Conservation (phyloP, 2,329 filamentous ascomycete genomes). For the Hyphodiscus sp. region DNA sequence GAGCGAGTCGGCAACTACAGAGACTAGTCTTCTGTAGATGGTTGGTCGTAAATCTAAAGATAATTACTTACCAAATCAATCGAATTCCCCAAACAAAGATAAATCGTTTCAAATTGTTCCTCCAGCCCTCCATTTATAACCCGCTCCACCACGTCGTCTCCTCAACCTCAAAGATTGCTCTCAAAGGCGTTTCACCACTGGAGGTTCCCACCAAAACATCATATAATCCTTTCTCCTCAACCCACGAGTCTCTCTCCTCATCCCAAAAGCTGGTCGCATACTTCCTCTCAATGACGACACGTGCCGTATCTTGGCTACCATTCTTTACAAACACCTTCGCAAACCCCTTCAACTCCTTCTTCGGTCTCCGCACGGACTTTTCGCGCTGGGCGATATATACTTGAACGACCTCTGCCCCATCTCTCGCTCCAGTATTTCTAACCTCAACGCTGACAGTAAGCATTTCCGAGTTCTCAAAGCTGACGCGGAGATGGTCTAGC, state of each 20-base stretch:
- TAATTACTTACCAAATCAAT: too few species aligned
- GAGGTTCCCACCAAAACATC: conserved; percentile 54
- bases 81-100: too few species aligned
- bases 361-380: conserved; percentile 44
- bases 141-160: conserved; percentile 63
- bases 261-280: conserved; percentile 36
- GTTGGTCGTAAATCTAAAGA: too few species aligned
- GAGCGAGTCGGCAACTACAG: too few species aligned
- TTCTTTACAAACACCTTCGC: conserved; percentile 54
- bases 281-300: conserved; percentile 57
- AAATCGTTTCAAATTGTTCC: too few species aligned
- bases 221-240: conserved; percentile 57
- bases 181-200: conserved; percentile 44
- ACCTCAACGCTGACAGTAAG: conserved; percentile 42
- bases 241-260: conserved; percentile 53
- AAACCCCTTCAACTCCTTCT: conserved; percentile 61
- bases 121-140: conserved; percentile 32
- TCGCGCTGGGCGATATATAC: conserved; percentile 47
- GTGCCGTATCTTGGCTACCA: conserved; percentile 48
- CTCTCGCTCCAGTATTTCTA: conserved; percentile 53
- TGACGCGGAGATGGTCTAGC: conserved; percentile 43
- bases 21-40: too few species aligned
- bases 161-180: conserved; percentile 45
- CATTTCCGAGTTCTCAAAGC: conserved; percentile 35
- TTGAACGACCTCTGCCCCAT: conserved; percentile 50